Evolutionary conservation across 306 rosid species (phyloP).

Genomic region (Lupinus albus): DNA sequence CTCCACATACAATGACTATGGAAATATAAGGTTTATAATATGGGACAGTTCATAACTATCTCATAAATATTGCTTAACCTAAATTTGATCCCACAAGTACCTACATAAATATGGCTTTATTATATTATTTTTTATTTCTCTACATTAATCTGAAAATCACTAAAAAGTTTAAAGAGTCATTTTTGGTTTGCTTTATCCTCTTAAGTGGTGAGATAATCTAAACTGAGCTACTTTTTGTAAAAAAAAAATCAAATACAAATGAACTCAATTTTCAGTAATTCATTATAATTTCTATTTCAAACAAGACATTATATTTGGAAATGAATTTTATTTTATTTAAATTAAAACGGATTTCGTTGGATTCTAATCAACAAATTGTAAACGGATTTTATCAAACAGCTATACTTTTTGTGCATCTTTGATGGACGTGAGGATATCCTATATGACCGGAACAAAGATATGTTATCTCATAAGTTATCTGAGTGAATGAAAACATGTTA

Average conservation of each 20-base stretch:
- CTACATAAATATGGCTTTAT: slow-evolving; percentile 4
- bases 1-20: slow-evolving; percentile 33
- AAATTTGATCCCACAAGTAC: slow-evolving; percentile 14
- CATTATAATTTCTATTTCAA: neutral
- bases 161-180: too few relatives aligned
- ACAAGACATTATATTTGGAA: slow-evolving; percentile 11
- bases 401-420: too few relatives aligned
- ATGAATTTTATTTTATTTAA: neutral
- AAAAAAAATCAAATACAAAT: neutral
- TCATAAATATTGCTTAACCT: slow-evolving; percentile 13
- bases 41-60: slow-evolving; percentile 6
- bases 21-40: slow-evolving; percentile 27
- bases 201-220: neutral
- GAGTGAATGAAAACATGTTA: too few relatives aligned
- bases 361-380: slow-evolving; percentile 6
- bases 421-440: too few relatives aligned
- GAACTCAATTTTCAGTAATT: neutral
- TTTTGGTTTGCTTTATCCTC: too few relatives aligned
- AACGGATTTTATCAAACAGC: neutral
- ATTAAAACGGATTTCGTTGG: neutral
- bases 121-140: neutral
- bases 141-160: too few relatives aligned
- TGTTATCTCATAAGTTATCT: too few relatives aligned
- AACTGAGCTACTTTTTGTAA: slow-evolving; percentile 5
- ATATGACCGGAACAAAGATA: too few relatives aligned